phyloP scores from a whole-genome alignment of 345 rosid species.

The Geranium rotundifolium region DNA sequence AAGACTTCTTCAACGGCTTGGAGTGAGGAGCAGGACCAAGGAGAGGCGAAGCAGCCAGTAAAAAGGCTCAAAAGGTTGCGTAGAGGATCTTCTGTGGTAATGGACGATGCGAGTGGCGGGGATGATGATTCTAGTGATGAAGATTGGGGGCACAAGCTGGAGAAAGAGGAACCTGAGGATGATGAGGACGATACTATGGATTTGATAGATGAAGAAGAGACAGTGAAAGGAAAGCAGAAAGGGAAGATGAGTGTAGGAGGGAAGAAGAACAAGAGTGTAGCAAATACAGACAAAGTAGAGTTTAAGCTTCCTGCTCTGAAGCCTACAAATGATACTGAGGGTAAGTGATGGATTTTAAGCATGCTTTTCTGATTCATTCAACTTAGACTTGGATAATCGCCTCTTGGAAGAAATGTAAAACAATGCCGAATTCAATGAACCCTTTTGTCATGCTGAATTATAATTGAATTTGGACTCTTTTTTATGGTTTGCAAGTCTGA shows the following conservation, averaged over 20 bases:
- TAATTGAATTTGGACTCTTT: not conserved
- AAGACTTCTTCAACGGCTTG: slow-evolving; percentile 19
- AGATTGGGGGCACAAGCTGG: slow-evolving; percentile 55
- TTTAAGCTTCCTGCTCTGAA: slow-evolving; percentile 27
- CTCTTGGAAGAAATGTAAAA: not conserved
- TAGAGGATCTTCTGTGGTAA: not conserved
- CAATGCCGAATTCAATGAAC: not conserved
- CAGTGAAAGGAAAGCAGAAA: slow-evolving; percentile 19
- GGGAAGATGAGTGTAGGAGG: slow-evolving; percentile 8
- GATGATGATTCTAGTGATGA: slow-evolving; percentile 67
- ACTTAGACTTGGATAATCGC: not conserved
- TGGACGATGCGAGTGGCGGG: slow-evolving; percentile 2
- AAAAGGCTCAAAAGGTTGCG: not conserved
- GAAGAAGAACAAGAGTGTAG: slow-evolving; percentile 22
- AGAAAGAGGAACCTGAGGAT: slow-evolving; percentile 34
- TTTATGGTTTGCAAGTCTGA: not conserved
- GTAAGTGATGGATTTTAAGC: slow-evolving; percentile 21
- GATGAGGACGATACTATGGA: slow-evolving; percentile 31
- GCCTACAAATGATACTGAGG: slow-evolving; percentile 28
- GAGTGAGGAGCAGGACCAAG: slow-evolving; percentile 17
- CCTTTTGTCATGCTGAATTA: not conserved
- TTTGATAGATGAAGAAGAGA: slow-evolving; percentile 37
- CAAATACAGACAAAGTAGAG: slow-evolving; percentile 16
- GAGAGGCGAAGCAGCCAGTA: not conserved
- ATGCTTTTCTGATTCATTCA: not conserved